Percentiles rank a stretch among this genome's conserved stretches.
These are phyloP conservation scores for Cladosporium velox DNA, from an alignment of 2,329 filamentous ascomycete genomes.

Conservation along the genomic window DNA sequence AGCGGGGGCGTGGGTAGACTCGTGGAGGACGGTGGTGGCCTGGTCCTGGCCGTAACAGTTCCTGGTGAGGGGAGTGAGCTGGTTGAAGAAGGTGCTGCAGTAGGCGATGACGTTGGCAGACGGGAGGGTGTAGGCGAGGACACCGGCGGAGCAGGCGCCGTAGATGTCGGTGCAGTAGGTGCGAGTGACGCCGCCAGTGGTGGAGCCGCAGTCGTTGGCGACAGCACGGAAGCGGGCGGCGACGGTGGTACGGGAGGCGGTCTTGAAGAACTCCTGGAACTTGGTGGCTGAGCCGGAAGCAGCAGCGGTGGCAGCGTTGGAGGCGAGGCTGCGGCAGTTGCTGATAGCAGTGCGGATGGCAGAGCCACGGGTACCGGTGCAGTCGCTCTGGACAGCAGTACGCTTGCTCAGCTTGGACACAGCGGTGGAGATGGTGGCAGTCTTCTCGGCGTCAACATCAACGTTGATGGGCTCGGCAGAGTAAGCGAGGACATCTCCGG, in stretches of 20 bases:
- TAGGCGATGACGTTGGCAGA: slow-evolving; percentile 56
- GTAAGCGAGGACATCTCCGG: slow-evolving; percentile 56
- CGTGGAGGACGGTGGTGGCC: slow-evolving; percentile 65
- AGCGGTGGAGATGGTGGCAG: slow-evolving; percentile 52
- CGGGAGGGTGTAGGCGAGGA: slow-evolving; percentile 62
- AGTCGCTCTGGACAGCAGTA: slow-evolving; percentile 52
- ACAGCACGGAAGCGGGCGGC: slow-evolving; percentile 56
- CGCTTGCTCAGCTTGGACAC: slow-evolving; percentile 53
- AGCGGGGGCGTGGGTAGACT: slow-evolving; percentile 62
- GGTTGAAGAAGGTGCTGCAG: slow-evolving; percentile 62
- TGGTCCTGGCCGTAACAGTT: slow-evolving; percentile 67
- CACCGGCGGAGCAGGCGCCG: slow-evolving; percentile 52
- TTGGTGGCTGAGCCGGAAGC: slow-evolving; percentile 44
- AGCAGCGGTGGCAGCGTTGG: slow-evolving; percentile 55
- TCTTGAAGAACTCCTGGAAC: slow-evolving; percentile 58
- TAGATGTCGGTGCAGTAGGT: slow-evolving; percentile 65
- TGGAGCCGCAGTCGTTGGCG: slow-evolving; percentile 57
- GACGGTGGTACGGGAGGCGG: slow-evolving; percentile 54
- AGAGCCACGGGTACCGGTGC: slow-evolving; percentile 48
- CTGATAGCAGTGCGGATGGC: slow-evolving; percentile 54
- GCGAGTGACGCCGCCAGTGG: slow-evolving; percentile 50
- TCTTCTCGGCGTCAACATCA: slow-evolving; percentile 58
- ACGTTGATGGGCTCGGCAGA: slow-evolving; percentile 61
- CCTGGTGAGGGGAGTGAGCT: slow-evolving; percentile 51
- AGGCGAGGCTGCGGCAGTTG: slow-evolving; percentile 59